These are phyloP conservation scores for Metarhizium anisopliae DNA, from an alignment of 2,329 filamentous ascomycete species.

Conservation along the genomic window DNA sequence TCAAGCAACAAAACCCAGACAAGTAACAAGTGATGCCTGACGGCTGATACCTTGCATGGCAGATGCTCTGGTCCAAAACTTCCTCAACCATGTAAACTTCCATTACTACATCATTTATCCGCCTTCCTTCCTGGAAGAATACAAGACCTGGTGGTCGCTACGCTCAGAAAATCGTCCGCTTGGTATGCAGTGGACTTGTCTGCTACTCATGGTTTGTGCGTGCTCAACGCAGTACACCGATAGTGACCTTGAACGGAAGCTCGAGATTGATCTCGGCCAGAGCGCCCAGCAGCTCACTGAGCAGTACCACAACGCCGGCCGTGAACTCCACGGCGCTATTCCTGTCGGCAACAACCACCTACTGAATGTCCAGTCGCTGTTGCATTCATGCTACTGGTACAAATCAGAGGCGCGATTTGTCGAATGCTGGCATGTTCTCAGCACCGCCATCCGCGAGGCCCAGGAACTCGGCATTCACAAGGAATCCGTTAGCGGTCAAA, in stretches of 20 bases:
- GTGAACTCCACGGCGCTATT: slow-evolving; percentile 22
- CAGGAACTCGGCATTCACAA: slow-evolving; percentile 27
- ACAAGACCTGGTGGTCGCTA: slow-evolving; percentile 25
- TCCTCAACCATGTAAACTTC: slow-evolving; percentile 27
- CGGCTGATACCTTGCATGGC: background rate
- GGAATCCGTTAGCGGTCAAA: slow-evolving; percentile 16
- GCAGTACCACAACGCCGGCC: slow-evolving; percentile 22
- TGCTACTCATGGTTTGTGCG: slow-evolving; percentile 28
- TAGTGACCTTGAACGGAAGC: slow-evolving; percentile 18
- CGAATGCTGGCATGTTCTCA: slow-evolving; percentile 28
- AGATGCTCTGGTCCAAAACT: slow-evolving; percentile 29
- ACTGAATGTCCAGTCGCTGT: slow-evolving; percentile 24
- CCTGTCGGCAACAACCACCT: slow-evolving; percentile 24
- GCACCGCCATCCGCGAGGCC: slow-evolving; percentile 25
- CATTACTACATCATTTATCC: slow-evolving; percentile 31
- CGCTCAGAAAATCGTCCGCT: slow-evolving; percentile 21
- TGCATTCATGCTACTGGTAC: slow-evolving; percentile 30
- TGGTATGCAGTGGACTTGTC: slow-evolving; percentile 27
- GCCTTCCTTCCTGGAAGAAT: slow-evolving; percentile 24
- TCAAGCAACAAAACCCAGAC: background rate
- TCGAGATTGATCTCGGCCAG: slow-evolving; percentile 22
- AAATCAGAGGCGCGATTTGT: slow-evolving; percentile 26
- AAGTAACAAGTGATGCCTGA: too few relatives aligned
- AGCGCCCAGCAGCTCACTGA: slow-evolving; percentile 20
- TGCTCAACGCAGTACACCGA: slow-evolving; percentile 26